Percentiles rank a stretch among this genome's conserved stretches.
These are phyloP conservation scores for Logfia minima DNA, from an alignment of 129 eudicot species.

Conservation along the genomic window DNA sequence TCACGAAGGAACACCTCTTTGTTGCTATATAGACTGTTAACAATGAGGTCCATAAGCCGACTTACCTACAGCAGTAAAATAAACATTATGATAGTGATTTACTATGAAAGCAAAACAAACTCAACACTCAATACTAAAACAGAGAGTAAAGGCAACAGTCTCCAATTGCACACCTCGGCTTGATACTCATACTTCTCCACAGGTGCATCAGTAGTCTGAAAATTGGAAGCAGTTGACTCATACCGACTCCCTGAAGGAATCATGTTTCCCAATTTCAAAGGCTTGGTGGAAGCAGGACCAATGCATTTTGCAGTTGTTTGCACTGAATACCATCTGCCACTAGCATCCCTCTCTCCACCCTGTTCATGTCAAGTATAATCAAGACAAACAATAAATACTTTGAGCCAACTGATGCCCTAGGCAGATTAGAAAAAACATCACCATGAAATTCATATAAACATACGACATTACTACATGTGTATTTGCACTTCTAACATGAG, in stretches of 20 bases:
- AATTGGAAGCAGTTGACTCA: slow-evolving; percentile 74
- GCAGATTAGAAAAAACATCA: neutral
- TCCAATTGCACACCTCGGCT: slow-evolving; percentile 68
- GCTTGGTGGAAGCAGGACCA: slow-evolving; percentile 32
- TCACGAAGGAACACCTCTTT: slow-evolving; percentile 97
- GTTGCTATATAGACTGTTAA: slow-evolving; percentile 92
- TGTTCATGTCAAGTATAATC: slow-evolving; percentile 31
- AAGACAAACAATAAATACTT: neutral
- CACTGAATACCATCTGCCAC: slow-evolving; percentile 59
- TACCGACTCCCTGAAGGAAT: slow-evolving; percentile 44
- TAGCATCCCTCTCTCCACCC: slow-evolving; percentile 48
- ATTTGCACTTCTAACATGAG: neutral
- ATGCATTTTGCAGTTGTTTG: slow-evolving; percentile 28
- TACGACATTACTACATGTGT: neutral
- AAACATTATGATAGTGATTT: neutral
- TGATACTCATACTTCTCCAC: slow-evolving; percentile 90
- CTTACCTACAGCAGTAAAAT: slow-evolving; percentile 57
- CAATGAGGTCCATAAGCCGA: slow-evolving; percentile 97
- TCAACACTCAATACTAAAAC: neutral
- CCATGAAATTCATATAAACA: neutral
- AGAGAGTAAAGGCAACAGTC: neutral
- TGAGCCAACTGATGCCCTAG: neutral
- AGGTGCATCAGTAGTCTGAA: slow-evolving; percentile 53
- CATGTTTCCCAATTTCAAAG: slow-evolving; percentile 35
- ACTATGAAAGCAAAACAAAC: neutral